Conservation (phyloP, 2,329 filamentous ascomycete species). For the Zymoseptoria crescenta region DNA sequence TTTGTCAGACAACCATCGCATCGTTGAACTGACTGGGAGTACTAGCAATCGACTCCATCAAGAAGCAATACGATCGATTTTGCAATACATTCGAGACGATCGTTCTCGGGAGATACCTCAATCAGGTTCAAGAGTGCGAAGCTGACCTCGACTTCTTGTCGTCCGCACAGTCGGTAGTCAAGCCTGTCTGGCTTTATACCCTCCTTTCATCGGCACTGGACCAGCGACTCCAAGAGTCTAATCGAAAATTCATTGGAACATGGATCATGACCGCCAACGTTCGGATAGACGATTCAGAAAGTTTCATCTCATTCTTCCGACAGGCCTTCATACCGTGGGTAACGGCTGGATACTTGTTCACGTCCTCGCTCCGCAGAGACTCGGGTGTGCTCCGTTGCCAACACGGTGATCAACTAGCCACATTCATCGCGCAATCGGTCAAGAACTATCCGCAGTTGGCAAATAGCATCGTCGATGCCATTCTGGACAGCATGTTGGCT, state of each 20-base stretch:
- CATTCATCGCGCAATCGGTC: conserved; percentile 31
- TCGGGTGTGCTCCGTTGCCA: conserved; percentile 28
- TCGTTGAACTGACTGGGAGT: not conserved
- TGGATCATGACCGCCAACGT: conserved; percentile 35
- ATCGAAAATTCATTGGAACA: conserved; percentile 39
- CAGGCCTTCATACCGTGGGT: conserved; percentile 41
- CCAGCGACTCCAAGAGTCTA: conserved; percentile 37
- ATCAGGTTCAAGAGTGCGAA: conserved; percentile 41
- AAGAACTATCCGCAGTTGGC: conserved; percentile 10
- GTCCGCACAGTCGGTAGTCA: conserved; percentile 29
- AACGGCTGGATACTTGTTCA: conserved; percentile 39
- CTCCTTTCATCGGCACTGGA: conserved; percentile 36
- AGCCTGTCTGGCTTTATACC: conserved; percentile 35
- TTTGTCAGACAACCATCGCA: not conserved
- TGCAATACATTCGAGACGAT: conserved; percentile 42
- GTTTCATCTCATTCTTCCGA: conserved; percentile 32
- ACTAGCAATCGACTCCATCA: conserved; percentile 5
- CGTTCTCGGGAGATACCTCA: conserved; percentile 42
- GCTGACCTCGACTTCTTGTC: conserved; percentile 35
- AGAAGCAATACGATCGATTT: conserved; percentile 36
- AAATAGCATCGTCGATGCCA: conserved; percentile 20
- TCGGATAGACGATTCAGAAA: conserved; percentile 14
- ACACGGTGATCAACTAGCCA: conserved; percentile 35
- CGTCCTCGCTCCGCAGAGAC: conserved; percentile 29
- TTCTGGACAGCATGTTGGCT: conserved; percentile 26